Evolutionary conservation across 163 green algal species (phyloP).

Genomic region (Smithsoniella earleae): DNA sequence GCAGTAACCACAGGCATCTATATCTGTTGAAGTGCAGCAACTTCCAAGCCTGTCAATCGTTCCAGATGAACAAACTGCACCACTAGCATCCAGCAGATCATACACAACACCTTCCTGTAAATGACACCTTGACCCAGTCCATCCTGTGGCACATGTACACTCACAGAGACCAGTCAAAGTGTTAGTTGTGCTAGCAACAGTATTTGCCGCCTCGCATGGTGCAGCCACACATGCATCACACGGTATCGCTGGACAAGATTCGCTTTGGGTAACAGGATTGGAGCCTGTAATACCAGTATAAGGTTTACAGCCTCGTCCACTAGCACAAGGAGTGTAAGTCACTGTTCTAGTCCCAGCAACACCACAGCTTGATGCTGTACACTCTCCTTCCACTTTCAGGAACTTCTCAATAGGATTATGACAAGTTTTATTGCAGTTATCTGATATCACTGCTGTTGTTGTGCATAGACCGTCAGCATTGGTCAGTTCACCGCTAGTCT

Average conservation of each 20-base stretch:
- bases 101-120: neutral
- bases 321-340: neutral
- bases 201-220: neutral
- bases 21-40: neutral
- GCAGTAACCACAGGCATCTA: constrained; percentile 17
- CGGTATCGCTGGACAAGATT: neutral
- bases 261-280: neutral
- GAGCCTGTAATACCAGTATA: neutral
- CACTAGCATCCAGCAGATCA: neutral
- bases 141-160: neutral
- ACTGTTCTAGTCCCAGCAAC: neutral
- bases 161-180: neutral
- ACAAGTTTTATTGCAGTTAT: neutral
- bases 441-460: neutral
- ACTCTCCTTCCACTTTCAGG: neutral
- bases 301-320: neutral
- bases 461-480: neutral
- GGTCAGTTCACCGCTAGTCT: neutral
- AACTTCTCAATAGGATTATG: neutral
- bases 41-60: neutral
- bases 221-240: neutral
- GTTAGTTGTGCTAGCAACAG: neutral
- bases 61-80: neutral
- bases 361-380: neutral
- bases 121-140: constrained; percentile 15